Conservation (phyloP, 164 flowering plant genomes). For the Berberis vulgaris region DNA sequence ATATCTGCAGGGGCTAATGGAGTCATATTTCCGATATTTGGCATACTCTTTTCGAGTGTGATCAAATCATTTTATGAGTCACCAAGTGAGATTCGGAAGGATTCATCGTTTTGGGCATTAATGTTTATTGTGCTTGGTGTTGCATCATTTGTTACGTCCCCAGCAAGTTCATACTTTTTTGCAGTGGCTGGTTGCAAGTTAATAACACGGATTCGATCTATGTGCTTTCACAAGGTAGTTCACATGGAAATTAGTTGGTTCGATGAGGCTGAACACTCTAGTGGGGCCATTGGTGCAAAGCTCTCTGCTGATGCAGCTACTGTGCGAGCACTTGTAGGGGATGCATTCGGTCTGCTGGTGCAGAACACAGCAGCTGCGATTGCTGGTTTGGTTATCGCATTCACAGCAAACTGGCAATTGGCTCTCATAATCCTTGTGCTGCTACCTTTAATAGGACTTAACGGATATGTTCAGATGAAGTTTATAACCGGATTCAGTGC, state of each 20-base stretch:
- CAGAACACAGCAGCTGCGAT: slow-evolving; percentile 27
- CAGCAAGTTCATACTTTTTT: slow-evolving; percentile 10
- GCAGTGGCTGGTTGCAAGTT: slow-evolving; percentile 10
- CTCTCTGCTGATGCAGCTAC: slow-evolving; percentile 39
- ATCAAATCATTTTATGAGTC: slow-evolving; percentile 7
- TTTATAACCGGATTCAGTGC: slow-evolving; percentile 34
- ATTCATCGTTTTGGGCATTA: slow-evolving; percentile 10
- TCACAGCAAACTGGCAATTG: slow-evolving; percentile 32
- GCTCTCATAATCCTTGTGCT: slow-evolving; percentile 28
- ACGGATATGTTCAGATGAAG: slow-evolving; percentile 28
- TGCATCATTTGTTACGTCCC: slow-evolving; percentile 2
- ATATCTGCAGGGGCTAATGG: slow-evolving; percentile 6
- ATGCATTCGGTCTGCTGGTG: slow-evolving; percentile 30
- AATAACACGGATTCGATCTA: slow-evolving; percentile 5
- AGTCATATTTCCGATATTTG: slow-evolving; percentile 6
- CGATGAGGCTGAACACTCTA: slow-evolving; percentile 16
- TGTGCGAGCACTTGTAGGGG: slow-evolving; percentile 34
- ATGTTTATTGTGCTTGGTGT: slow-evolving; percentile 9
- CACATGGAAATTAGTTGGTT: slow-evolving; percentile 13
- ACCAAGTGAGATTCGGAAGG: slow-evolving; percentile 7
- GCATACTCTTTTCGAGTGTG: slow-evolving; percentile 5
- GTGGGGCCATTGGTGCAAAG: slow-evolving; percentile 41
- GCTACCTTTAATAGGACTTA: slow-evolving; percentile 30
- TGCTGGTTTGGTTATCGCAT: slow-evolving; percentile 33
- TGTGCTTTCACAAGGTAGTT: slow-evolving; percentile 11